Evolutionary conservation across 805 yeast genomes (phyloP).

Genomic region (Suhomyces kilbournensis): DNA sequence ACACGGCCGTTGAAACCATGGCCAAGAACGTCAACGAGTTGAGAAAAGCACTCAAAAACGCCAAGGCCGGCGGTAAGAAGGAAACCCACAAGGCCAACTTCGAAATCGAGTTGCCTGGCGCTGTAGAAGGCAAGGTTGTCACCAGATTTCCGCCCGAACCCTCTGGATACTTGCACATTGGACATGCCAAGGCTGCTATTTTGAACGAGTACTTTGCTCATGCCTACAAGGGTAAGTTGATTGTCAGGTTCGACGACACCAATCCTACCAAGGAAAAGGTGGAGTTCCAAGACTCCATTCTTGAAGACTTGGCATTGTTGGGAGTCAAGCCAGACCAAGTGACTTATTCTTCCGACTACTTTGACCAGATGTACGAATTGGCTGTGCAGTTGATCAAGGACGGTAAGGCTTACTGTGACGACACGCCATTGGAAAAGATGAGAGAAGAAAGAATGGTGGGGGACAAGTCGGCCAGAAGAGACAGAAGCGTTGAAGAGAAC

Average conservation of each 20-base stretch:
- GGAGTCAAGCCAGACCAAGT: constrained; percentile 90
- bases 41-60: constrained; percentile 61
- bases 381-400: constrained; percentile 87
- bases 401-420: constrained; percentile 97
- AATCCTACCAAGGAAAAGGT: constrained; percentile 95
- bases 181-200: constrained; percentile 98
- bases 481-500: constrained; percentile 90
- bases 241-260: constrained; percentile 96
- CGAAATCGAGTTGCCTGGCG: constrained; percentile 89
- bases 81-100: constrained; percentile 92
- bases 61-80: constrained; percentile 48
- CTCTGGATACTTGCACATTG: constrained; percentile 97
- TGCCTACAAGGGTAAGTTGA: constrained; percentile 92
- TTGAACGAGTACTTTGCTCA: constrained; percentile 96
- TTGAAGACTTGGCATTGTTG: constrained; percentile 85
- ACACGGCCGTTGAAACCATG: constrained; percentile 64
- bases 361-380: constrained; percentile 83
- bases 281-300: constrained; percentile 90
- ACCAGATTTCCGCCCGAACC: constrained; percentile 99
- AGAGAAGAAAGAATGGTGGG: constrained; percentile 99
- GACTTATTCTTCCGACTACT: constrained; percentile 92
- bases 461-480: constrained; percentile 86
- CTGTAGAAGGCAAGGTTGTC: constrained; percentile 90
- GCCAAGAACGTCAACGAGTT: constrained; percentile 68
- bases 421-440: constrained; percentile 91